phyloP scores from a whole-genome alignment of 129 eudicot genomes.

The Silybum marianum region DNA sequence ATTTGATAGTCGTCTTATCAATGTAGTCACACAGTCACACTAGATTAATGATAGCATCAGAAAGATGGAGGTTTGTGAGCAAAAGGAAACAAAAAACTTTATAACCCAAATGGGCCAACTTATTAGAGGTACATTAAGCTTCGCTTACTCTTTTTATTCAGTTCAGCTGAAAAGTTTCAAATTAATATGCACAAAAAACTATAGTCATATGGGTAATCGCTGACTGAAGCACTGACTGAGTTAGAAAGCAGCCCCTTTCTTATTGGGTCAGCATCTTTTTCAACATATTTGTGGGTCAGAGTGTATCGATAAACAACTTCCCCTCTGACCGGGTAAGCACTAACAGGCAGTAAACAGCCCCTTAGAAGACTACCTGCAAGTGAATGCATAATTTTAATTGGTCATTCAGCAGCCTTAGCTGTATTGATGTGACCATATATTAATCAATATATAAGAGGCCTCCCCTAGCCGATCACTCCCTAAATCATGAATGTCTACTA shows the following conservation, averaged over 20 bases:
- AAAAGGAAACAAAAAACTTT: background rate
- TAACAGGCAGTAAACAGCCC: background rate
- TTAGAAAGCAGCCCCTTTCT: background rate
- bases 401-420: background rate
- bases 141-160: background rate
- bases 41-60: background rate
- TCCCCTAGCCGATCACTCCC: background rate
- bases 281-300: background rate
- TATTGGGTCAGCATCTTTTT: background rate
- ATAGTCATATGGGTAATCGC: background rate
- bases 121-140: background rate
- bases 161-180: background rate
- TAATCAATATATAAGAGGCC: slow-evolving; percentile 13
- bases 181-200: background rate
- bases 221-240: background rate
- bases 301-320: background rate
- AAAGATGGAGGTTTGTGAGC: background rate
- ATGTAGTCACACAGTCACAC: background rate
- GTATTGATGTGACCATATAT: background rate
- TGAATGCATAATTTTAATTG: slow-evolving; percentile 5
- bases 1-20: background rate
- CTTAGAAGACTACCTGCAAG: background rate
- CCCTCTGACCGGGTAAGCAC: background rate
- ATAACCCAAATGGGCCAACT: background rate
- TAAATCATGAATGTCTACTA: slow-evolving; percentile 11